These are phyloP conservation scores for Eucalyptus virginea DNA, from an alignment of 345 rosid species.

Conservation along the genomic window DNA sequence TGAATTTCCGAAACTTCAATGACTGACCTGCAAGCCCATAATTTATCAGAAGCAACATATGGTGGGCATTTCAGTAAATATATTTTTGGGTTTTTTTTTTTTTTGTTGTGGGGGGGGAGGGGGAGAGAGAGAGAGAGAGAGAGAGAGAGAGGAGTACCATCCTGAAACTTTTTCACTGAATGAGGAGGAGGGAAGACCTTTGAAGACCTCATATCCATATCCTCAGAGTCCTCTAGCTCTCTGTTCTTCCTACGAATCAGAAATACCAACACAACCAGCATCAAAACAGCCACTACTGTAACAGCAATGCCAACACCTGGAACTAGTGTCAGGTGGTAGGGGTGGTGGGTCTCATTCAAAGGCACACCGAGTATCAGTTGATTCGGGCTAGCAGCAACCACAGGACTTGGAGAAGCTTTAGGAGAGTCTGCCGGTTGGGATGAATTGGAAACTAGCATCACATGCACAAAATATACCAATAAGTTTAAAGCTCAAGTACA, in stretches of 20 bases:
- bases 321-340: conserved; percentile 51
- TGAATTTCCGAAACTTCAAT: conserved; percentile 57
- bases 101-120: too few species aligned
- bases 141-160: conserved; percentile 29
- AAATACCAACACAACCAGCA: conserved; percentile 51
- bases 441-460: conserved; percentile 25
- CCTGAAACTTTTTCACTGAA: conserved; percentile 47
- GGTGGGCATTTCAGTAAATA: background rate
- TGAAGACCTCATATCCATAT: conserved; percentile 23
- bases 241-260: conserved; percentile 59
- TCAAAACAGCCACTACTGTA: conserved; percentile 38
- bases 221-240: conserved; percentile 48
- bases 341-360: conserved; percentile 26
- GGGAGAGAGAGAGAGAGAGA: too few species aligned
- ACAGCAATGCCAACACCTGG: conserved; percentile 65
- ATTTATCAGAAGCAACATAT: background rate
- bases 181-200: conserved; percentile 36
- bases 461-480: background rate
- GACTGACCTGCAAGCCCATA: conserved; percentile 34
- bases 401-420: conserved; percentile 44
- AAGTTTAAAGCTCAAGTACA: background rate
- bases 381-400: conserved; percentile 60
- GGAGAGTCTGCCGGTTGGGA: conserved; percentile 36
- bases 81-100: background rate
- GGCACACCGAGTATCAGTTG: conserved; percentile 28